phyloP scores from a whole-genome alignment of 192 early-diverging fungal species.

The Backusella luteola region DNA sequence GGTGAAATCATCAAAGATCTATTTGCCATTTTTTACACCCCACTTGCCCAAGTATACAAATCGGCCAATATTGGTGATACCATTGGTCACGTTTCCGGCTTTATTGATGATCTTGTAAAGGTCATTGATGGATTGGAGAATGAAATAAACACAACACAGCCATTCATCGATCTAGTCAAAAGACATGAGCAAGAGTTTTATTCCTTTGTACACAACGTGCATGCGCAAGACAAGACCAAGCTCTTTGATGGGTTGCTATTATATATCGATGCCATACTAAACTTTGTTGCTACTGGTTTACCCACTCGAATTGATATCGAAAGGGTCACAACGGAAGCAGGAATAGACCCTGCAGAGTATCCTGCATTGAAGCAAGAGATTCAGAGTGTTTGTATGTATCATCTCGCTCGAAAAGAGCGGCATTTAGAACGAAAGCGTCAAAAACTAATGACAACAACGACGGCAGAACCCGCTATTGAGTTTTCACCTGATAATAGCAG shows the following conservation, averaged over 20 bases:
- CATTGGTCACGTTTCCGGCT: slow-evolving; percentile 45
- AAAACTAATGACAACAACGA: slow-evolving; percentile 24
- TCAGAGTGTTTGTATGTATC: slow-evolving; percentile 27
- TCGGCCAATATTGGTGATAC: slow-evolving; percentile 55
- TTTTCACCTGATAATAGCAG: background rate
- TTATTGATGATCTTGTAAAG: slow-evolving; percentile 54
- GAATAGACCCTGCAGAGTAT: slow-evolving; percentile 23
- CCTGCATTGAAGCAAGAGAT: slow-evolving; percentile 30
- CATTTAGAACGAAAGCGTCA: slow-evolving; percentile 36
- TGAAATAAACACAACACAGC: slow-evolving; percentile 33
- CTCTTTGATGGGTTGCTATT: slow-evolving; percentile 48
- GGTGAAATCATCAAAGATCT: slow-evolving; percentile 55
- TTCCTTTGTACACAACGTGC: slow-evolving; percentile 52
- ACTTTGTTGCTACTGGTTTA: slow-evolving; percentile 42
- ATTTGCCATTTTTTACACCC: slow-evolving; percentile 56
- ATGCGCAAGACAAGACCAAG: slow-evolving; percentile 42
- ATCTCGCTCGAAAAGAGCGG: slow-evolving; percentile 31
- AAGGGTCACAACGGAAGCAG: slow-evolving; percentile 21
- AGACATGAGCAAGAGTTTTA: slow-evolving; percentile 55
- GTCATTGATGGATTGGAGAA: slow-evolving; percentile 43
- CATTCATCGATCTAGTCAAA: slow-evolving; percentile 45
- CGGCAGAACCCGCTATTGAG: background rate
- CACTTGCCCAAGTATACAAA: slow-evolving; percentile 56
- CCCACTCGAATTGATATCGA: slow-evolving; percentile 29
- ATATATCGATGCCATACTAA: slow-evolving; percentile 44